Base-by-base conservation (phyloP, 176 grass and related monocot genomes). In the Juncus inflexus region DNA sequence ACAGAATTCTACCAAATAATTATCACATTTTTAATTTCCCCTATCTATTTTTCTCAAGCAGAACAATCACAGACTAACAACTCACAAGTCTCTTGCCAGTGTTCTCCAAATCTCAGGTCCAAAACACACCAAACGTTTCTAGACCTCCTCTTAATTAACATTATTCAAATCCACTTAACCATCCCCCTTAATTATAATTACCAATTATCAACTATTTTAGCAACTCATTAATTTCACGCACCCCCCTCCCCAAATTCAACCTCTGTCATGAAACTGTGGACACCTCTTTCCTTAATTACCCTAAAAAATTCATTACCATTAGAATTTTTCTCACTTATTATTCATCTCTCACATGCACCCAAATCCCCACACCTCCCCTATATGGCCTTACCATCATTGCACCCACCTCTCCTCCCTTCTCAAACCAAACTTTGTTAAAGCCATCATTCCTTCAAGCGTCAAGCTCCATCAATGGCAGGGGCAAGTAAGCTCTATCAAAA, bases 381-480 rank as follows among this genome's bases (percentile, higher is more conserved):
- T 47, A 47, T 50, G 10, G 37, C 37, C 53, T 53, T 53, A 3
- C 47, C 65, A 69, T 70, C 52, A 70, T 70, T 64, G 55, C 72
- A 75, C 72, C 72, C 72, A 63, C 61, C 60, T 28, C 7, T 43
- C 60, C 47, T 28, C 36, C 36, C 37, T 70, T 36, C 52, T 28
- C 6, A 37, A 54, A 68, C 12, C 28, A 55, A 39, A 40, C 35
- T 36, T 51, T 52, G 50, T 37, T 12, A 54, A 52, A 68, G n/a
- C 65, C 65, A 39, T 28, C 50, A 13, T 51, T 8, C 38, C 12
- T 53, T 35, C 5, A 40, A 70, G n/a, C n/a, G n/a, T 50, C 14
- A 51, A 61, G 19, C 60, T 9, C 11, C 35, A 54, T 40, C 2
- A 55, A 81, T 81, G 78, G 63, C 71, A 1, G 71, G 72, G 28